phyloP scores from a whole-genome alignment of 2,329 filamentous ascomycete species.

The Phialemonium atrogriseum region DNA sequence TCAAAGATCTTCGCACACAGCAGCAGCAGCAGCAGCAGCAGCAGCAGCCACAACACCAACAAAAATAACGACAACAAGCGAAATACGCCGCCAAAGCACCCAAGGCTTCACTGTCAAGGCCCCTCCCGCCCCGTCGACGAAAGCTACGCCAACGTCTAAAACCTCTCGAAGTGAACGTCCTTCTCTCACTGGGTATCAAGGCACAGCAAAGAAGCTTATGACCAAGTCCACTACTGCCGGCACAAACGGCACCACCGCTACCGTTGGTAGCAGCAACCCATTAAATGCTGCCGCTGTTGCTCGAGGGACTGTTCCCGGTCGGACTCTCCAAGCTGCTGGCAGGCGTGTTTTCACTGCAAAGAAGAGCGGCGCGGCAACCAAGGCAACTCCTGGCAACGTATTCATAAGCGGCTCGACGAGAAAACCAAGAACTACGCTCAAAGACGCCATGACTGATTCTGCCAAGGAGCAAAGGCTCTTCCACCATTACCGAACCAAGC shows the following conservation, averaged over 20 bases:
- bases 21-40: background rate
- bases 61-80: background rate
- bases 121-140: background rate
- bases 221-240: too few relatives aligned
- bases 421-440: conserved; percentile 26
- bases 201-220: conserved; percentile 12
- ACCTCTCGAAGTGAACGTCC: background rate
- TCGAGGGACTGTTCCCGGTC: too few relatives aligned
- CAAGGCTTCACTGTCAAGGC: too few relatives aligned
- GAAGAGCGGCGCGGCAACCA: conserved; percentile 6
- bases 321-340: too few relatives aligned
- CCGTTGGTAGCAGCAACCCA: too few relatives aligned
- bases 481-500: conserved; percentile 14
- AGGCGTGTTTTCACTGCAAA: conserved; percentile 10
- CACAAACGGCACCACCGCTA: too few relatives aligned
- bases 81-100: background rate
- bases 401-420: conserved; percentile 33
- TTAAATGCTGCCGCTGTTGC: too few relatives aligned
- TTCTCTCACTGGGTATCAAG: conserved; percentile 16
- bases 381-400: conserved; percentile 26
- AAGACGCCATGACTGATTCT: conserved; percentile 30
- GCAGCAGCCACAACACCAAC: conserved; percentile 2
- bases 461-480: conserved; percentile 33
- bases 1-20: background rate
- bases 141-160: background rate